Conservation (phyloP, 2,329 filamentous ascomycete species). For the Claviceps humidiphila region DNA sequence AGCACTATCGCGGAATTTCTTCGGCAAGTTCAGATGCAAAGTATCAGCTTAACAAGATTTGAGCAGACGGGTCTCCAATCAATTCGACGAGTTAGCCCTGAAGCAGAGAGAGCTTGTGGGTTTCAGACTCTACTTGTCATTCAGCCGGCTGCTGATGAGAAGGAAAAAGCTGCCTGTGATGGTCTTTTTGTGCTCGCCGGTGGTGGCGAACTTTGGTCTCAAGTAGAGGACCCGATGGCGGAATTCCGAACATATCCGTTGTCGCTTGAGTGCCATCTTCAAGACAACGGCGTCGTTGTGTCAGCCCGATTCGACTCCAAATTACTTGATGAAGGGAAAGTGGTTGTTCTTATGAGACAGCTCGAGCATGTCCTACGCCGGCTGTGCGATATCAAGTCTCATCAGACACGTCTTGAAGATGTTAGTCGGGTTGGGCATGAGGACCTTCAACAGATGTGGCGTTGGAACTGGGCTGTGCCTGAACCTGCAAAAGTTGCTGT, state of each 20-base stretch:
- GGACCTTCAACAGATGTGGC: conserved; percentile 3
- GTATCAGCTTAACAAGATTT: conserved; percentile 12
- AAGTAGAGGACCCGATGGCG: neutral
- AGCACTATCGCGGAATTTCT: conserved; percentile 7
- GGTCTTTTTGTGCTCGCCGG: neutral
- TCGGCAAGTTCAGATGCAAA: conserved; percentile 11
- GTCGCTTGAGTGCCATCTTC: conserved; percentile 1
- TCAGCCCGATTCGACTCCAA: conserved; percentile 7
- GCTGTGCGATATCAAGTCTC: conserved; percentile 1
- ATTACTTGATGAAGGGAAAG: conserved; percentile 4
- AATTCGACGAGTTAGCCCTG: conserved; percentile 11
- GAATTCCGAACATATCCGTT: conserved; percentile 3
- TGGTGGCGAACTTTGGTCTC: neutral
- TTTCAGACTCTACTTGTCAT: conserved; percentile 9
- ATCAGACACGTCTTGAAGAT: conserved; percentile 3
- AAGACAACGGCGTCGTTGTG: conserved; percentile 4
- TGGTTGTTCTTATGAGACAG: conserved; percentile 3
- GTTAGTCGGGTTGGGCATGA: neutral
- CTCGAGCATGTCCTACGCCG: conserved; percentile 7
- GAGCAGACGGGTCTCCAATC: conserved; percentile 16
- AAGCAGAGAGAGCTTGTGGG: conserved; percentile 8
- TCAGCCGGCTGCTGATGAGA: conserved; percentile 1
- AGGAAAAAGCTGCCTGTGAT: conserved; percentile 1
- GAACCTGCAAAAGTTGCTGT: neutral
- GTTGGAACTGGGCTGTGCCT: conserved; percentile 1